These are phyloP conservation scores for Aureobasidium mangrovei DNA, from an alignment of 2,329 filamentous ascomycete species.

Conservation along the genomic window DNA sequence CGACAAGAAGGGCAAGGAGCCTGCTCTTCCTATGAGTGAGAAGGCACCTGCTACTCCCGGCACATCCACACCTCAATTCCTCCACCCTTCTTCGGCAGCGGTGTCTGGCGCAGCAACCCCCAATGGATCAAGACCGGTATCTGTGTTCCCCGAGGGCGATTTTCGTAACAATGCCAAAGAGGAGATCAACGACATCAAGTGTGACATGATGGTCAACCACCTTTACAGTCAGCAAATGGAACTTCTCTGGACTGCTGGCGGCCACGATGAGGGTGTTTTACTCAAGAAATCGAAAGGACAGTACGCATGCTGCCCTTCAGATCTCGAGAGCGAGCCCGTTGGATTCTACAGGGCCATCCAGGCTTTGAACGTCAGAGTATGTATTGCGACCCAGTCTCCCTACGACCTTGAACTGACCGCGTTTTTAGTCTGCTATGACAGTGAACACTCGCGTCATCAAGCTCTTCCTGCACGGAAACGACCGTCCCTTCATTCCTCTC, in stretches of 20 bases:
- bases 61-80: constrained; percentile 10
- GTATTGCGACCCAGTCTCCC: constrained; percentile 17
- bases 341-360: constrained; percentile 43
- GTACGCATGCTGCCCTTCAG: constrained; percentile 44
- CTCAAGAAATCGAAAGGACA: constrained; percentile 44
- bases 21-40: background rate
- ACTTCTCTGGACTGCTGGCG: constrained; percentile 41
- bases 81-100: background rate
- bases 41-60: constrained; percentile 1
- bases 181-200: constrained; percentile 45
- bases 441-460: constrained; percentile 57
- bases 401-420: background rate
- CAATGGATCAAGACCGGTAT: constrained; percentile 27
- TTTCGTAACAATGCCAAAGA: constrained; percentile 34
- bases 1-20: constrained; percentile 11
- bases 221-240: constrained; percentile 54
- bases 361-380: constrained; percentile 46
- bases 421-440: constrained; percentile 54
- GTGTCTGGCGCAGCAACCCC: constrained; percentile 16
- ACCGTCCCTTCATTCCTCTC: constrained; percentile 49
- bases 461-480: constrained; percentile 46
- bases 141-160: constrained; percentile 28
- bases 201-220: constrained; percentile 56
- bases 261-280: constrained; percentile 45
- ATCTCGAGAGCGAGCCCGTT: constrained; percentile 36